Conservation (phyloP, 352 stramenopile genomes). For the Phytophthora sansomeana region DNA sequence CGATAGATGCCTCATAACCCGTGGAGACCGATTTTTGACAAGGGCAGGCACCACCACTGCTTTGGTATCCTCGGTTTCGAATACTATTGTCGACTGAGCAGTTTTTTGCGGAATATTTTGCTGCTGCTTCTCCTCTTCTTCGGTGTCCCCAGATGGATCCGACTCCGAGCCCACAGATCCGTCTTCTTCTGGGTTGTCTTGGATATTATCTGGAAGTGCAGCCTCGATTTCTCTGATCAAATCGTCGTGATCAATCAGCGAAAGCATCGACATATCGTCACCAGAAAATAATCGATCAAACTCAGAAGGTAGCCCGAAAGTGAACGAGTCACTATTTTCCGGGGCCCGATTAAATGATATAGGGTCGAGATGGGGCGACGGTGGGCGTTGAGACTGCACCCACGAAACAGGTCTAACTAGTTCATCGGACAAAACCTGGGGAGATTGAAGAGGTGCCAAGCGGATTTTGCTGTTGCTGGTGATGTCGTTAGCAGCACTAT, state of each 20-base stretch:
- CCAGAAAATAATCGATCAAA: slow-evolving; percentile 45
- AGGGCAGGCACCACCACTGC: neutral
- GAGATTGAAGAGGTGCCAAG: slow-evolving; percentile 23
- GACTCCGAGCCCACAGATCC: slow-evolving; percentile 72
- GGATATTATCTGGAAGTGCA: slow-evolving; percentile 55
- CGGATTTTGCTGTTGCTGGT: slow-evolving; percentile 35
- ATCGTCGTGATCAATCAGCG: slow-evolving; percentile 52
- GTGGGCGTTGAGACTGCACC: slow-evolving; percentile 7
- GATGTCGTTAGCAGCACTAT: slow-evolving; percentile 2
- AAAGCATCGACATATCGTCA: slow-evolving; percentile 46
- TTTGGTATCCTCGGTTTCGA: slow-evolving; percentile 7
- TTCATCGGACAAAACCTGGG: slow-evolving; percentile 8
- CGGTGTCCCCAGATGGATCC: slow-evolving; percentile 74
- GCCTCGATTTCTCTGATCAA: slow-evolving; percentile 78
- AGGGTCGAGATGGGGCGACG: slow-evolving; percentile 16
- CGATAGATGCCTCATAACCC: slow-evolving; percentile 44
- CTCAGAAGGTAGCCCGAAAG: slow-evolving; percentile 30
- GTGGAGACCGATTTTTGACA: slow-evolving; percentile 18
- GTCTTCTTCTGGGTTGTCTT: slow-evolving; percentile 55
- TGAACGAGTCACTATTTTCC: slow-evolving; percentile 7
- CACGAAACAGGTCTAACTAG: slow-evolving; percentile 9
- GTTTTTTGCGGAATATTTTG: slow-evolving; percentile 31
- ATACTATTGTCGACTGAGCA: neutral
- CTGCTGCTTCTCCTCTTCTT: slow-evolving; percentile 55
- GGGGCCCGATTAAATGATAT: slow-evolving; percentile 4